Percentiles rank a stretch among this genome's conserved stretches.
Evolutionary conservation across 257 asterid species (phyloP).

Genomic region (Nicotiana otophora): DNA sequence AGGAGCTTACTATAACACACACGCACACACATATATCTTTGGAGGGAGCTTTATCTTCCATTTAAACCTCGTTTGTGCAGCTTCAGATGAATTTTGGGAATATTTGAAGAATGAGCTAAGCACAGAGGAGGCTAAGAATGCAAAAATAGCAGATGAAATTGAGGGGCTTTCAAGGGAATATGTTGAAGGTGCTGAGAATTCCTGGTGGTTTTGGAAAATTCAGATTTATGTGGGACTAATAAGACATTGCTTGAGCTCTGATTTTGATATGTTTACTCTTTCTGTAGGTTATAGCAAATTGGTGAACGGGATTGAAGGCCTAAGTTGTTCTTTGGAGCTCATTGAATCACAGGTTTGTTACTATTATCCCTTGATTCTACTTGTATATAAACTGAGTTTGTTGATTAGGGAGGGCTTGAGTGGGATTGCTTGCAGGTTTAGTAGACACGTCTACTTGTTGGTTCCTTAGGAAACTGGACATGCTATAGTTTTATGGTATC

Average conservation of each 20-base stretch:
- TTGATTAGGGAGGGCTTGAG: not conserved
- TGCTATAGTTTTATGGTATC: not conserved
- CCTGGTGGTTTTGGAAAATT: constrained; percentile 6
- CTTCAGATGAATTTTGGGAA: constrained; percentile 48
- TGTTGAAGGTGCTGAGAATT: constrained; percentile 40
- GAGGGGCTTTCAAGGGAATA: constrained; percentile 45
- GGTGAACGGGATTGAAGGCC: constrained; percentile 56
- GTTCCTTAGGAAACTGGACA: not conserved
- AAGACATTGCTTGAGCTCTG: not conserved
- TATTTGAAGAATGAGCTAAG: constrained; percentile 47
- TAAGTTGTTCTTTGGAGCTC: constrained; percentile 47
- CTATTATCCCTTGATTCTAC: not conserved
- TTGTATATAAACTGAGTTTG: not conserved
- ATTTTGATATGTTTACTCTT: constrained; percentile 11
- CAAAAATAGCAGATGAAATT: constrained; percentile 36
- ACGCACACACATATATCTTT: not conserved
- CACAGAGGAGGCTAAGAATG: constrained; percentile 52
- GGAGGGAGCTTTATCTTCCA: not conserved
- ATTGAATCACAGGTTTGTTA: constrained; percentile 52
- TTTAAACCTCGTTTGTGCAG: not conserved
- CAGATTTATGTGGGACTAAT: not conserved
- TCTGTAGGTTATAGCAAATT: constrained; percentile 40
- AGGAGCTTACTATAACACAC: not conserved
- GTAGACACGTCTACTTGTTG: not conserved
- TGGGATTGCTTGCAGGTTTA: not conserved